phyloP scores from a whole-genome alignment of 2,329 filamentous ascomycete species.

The Didymosphaeria variabile region DNA sequence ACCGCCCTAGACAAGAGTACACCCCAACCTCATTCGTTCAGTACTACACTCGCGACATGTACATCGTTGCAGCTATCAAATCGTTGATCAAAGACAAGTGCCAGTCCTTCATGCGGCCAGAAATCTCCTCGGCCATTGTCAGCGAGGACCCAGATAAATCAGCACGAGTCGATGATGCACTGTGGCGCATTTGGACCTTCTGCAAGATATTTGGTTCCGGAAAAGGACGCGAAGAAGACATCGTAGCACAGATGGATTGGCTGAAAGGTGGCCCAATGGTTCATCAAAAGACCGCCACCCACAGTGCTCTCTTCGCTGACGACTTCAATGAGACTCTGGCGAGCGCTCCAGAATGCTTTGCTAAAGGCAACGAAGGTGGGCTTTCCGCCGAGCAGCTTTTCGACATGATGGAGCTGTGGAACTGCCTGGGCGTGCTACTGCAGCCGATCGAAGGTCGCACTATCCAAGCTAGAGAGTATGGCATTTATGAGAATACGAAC shows the following conservation, averaged over 20 bases:
- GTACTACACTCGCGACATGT: slow-evolving; percentile 62
- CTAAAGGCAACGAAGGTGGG: slow-evolving; percentile 63
- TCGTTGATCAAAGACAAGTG: slow-evolving; percentile 64
- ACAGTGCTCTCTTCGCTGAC: slow-evolving; percentile 59
- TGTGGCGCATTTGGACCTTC: slow-evolving; percentile 74
- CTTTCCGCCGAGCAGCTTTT: slow-evolving; percentile 66
- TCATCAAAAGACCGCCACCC: slow-evolving; percentile 56
- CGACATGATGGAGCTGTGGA: slow-evolving; percentile 73
- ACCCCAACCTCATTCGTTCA: slow-evolving; percentile 62
- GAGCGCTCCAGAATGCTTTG: slow-evolving; percentile 66
- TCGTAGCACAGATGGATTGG: slow-evolving; percentile 70
- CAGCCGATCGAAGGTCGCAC: slow-evolving; percentile 64
- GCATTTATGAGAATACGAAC: slow-evolving; percentile 63
- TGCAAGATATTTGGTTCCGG: slow-evolving; percentile 69
- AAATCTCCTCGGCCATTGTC: slow-evolving; percentile 64
- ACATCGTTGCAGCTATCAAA: slow-evolving; percentile 64
- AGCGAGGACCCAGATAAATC: slow-evolving; percentile 57
- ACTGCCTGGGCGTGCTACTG: slow-evolving; percentile 65
- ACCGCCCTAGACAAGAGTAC: slow-evolving; percentile 61
- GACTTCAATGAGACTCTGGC: slow-evolving; percentile 64
- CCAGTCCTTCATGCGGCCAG: slow-evolving; percentile 63
- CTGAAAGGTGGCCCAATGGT: slow-evolving; percentile 65
- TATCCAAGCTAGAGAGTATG: slow-evolving; percentile 62
- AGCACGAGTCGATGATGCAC: slow-evolving; percentile 66
- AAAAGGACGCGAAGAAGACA: slow-evolving; percentile 66